These are phyloP conservation scores for Henckelia pumila DNA, from an alignment of 257 asterid genomes.

Conservation along the genomic window DNA sequence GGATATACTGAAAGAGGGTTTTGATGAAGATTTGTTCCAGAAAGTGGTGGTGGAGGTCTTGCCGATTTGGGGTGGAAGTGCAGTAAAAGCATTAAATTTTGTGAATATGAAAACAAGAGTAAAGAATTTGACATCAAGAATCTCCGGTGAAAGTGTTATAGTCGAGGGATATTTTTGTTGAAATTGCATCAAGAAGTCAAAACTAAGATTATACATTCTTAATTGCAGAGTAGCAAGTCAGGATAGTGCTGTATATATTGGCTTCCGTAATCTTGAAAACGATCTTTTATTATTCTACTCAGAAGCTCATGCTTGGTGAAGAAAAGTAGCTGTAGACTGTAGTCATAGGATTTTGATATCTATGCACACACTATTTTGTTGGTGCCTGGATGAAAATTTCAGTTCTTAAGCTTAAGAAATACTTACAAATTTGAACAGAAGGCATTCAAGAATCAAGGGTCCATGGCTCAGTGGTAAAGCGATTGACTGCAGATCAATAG, in stretches of 20 bases:
- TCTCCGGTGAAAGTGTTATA: constrained; percentile 50
- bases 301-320: not conserved
- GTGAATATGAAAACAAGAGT: constrained; percentile 31
- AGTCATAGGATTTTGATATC: too few species aligned
- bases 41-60: constrained; percentile 70
- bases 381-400: too few species aligned
- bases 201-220: not conserved
- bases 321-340: not conserved
- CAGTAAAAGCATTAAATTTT: constrained; percentile 20
- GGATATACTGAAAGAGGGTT: constrained; percentile 62
- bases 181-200: not conserved
- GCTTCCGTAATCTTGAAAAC: not conserved
- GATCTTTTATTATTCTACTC: not conserved
- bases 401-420: too few species aligned
- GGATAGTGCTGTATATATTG: not conserved
- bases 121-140: constrained; percentile 51
- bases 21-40: constrained; percentile 58
- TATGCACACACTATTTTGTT: too few species aligned
- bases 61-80: constrained; percentile 53
- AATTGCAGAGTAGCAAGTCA: not conserved
- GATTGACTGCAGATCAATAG: constrained; percentile 78
- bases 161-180: constrained; percentile 73
- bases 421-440: too few species aligned
- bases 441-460: constrained; percentile 36
- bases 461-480: constrained; percentile 98